A percentile compares a stretch with the other conserved stretches of the same genome.
Conservation (phyloP, 371 early-diverging fungal species). For the Haplosporangium sp. region DNA sequence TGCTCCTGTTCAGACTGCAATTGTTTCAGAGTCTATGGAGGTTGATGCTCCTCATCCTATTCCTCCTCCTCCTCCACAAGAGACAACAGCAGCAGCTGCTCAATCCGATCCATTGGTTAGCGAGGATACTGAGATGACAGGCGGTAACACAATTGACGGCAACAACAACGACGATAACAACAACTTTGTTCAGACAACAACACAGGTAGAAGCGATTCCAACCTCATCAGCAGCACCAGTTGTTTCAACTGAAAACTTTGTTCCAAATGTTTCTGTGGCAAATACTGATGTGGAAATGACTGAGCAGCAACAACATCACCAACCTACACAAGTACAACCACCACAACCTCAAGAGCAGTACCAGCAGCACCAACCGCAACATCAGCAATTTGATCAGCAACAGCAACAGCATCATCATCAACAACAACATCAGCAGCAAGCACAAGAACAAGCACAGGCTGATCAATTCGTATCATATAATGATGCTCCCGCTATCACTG, state of each 20-base stretch:
- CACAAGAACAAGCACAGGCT: neutral
- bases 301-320: neutral
- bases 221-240: neutral
- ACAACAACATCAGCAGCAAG: neutral
- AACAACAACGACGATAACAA: neutral
- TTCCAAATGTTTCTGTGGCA: neutral
- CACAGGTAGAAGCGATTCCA: neutral
- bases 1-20: neutral
- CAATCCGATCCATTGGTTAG: neutral
- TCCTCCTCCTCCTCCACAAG: too few species aligned
- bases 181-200: neutral
- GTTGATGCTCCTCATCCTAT: constrained; percentile 1
- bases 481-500: neutral
- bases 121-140: constrained; percentile 27
- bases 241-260: neutral
- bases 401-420: neutral
- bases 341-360: neutral
- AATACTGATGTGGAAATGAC: neutral
- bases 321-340: neutral
- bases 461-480: neutral
- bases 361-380: neutral
- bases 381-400: neutral
- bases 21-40: constrained; percentile 13
- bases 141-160: neutral
- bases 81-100: neutral